Evolutionary conservation across 2,329 filamentous ascomycete species (phyloP).

Genomic region (Fusarium sp.): DNA sequence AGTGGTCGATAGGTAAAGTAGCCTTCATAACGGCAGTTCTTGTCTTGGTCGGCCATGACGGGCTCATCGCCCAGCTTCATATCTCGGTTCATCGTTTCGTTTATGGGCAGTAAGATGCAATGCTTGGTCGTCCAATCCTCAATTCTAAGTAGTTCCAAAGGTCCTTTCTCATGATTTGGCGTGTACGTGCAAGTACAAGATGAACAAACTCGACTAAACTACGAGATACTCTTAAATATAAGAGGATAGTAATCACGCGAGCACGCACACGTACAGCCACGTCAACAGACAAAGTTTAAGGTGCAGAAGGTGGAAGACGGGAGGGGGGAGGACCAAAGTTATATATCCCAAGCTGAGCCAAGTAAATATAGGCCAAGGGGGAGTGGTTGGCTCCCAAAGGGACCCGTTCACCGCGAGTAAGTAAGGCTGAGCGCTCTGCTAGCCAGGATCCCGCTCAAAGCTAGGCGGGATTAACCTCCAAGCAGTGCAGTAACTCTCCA

Average conservation of each 20-base stretch:
- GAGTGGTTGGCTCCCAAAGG: constrained; percentile 28
- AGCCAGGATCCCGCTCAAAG: constrained; percentile 40
- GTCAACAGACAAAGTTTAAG: constrained; percentile 35
- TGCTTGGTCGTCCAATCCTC: constrained; percentile 41
- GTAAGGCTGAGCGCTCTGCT: constrained; percentile 50
- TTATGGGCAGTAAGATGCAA: constrained; percentile 25
- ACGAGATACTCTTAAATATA: constrained; percentile 38
- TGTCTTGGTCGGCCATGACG: constrained; percentile 36
- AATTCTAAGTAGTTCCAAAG: constrained; percentile 39
- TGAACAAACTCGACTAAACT: constrained; percentile 39
- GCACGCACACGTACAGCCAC: constrained; percentile 46
- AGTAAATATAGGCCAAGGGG: constrained; percentile 44
- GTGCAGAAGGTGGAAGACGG: constrained; percentile 25
- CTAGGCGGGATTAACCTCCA: constrained; percentile 34
- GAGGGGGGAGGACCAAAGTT: constrained; percentile 43
- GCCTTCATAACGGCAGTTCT: constrained; percentile 54
- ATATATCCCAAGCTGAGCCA: constrained; percentile 45
- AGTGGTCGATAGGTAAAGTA: constrained; percentile 78
- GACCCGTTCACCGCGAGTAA: constrained; percentile 45
- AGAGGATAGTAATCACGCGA: constrained; percentile 46
- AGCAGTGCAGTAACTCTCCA: constrained; percentile 16
- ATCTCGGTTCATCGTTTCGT: constrained; percentile 42
- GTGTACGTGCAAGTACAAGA: constrained; percentile 27
- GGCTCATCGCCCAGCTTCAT: constrained; percentile 38
- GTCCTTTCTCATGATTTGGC: constrained; percentile 46